A percentile compares a stretch with the other conserved stretches of the same genome.
Evolutionary conservation across 208 protist species (phyloP).

Genomic region (Crithidia bombi): DNA sequence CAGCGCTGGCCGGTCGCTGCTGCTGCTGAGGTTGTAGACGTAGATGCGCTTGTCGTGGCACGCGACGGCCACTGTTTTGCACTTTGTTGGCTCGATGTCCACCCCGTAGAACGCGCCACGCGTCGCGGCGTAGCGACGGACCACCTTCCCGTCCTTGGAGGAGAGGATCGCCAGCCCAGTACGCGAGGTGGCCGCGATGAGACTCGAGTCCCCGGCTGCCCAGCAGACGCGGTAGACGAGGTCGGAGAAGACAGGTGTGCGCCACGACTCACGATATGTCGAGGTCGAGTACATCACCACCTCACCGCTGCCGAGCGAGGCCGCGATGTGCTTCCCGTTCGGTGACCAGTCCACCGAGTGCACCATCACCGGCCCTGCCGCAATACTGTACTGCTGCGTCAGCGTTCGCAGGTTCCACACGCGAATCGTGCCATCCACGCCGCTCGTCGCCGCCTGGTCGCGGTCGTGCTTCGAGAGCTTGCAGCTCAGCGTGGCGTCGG

Average conservation of each 20-base stretch:
- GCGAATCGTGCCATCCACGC: constrained; percentile 86
- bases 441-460: constrained; percentile 76
- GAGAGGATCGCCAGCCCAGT: constrained; percentile 64
- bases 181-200: constrained; percentile 62
- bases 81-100: constrained; percentile 71
- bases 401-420: constrained; percentile 84
- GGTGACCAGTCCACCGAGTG: constrained; percentile 81
- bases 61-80: constrained; percentile 76
- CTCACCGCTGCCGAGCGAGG: constrained; percentile 76
- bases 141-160: constrained; percentile 74
- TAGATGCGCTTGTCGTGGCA: constrained; percentile 84
- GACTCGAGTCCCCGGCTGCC: constrained; percentile 47
- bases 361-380: constrained; percentile 73
- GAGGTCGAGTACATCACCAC: constrained; percentile 74
- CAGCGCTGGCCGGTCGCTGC: constrained; percentile 46
- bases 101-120: constrained; percentile 55
- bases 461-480: constrained; percentile 74
- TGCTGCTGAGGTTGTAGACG: constrained; percentile 77
- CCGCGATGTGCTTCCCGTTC: constrained; percentile 80
- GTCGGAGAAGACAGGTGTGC: constrained; percentile 51
- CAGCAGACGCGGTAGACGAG: constrained; percentile 59
- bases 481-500: constrained; percentile 83
- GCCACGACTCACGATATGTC: constrained; percentile 71
- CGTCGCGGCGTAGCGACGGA: constrained; percentile 64
- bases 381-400: constrained; percentile 50